These are phyloP conservation scores for Cyclocybe cylindracea DNA, from an alignment of 768 basidiomycete species.

Conservation along the genomic window DNA sequence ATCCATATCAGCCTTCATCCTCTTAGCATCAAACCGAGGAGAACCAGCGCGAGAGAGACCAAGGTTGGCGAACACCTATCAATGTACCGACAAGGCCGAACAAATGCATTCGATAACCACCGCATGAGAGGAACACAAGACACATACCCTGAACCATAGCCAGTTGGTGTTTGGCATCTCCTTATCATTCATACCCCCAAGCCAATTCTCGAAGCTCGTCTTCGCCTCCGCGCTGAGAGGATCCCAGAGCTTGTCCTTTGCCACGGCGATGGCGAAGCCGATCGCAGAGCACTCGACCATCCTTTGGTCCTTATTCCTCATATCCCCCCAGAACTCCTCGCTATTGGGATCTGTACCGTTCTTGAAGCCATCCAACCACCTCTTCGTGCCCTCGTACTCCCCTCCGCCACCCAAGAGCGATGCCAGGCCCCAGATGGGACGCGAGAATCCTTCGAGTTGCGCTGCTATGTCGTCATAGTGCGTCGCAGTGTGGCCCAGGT, in stretches of 20 bases:
- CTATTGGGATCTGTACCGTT: constrained; percentile 68
- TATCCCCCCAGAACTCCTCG: constrained; percentile 76
- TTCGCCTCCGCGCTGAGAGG: constrained; percentile 54
- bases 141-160: constrained; percentile 75
- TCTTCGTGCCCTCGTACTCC: constrained; percentile 52
- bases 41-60: constrained; percentile 67
- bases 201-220: constrained; percentile 62
- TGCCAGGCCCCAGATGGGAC: constrained; percentile 76
- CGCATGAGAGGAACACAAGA: background rate
- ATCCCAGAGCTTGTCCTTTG: constrained; percentile 66
- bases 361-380: constrained; percentile 68
- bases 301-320: constrained; percentile 73
- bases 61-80: constrained; percentile 72
- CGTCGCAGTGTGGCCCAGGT: constrained; percentile 67
- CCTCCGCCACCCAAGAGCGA: constrained; percentile 67
- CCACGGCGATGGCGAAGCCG: constrained; percentile 69
- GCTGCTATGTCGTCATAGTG: constrained; percentile 75
- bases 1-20: constrained; percentile 74
- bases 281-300: constrained; percentile 85
- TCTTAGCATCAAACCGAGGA: constrained; percentile 50
- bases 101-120: background rate
- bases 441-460: constrained; percentile 75
- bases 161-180: constrained; percentile 85
- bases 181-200: constrained; percentile 79
- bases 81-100: background rate